Evolutionary conservation across 176 grass and related monocot species (phyloP).

Genomic region (Lolium perenne): DNA sequence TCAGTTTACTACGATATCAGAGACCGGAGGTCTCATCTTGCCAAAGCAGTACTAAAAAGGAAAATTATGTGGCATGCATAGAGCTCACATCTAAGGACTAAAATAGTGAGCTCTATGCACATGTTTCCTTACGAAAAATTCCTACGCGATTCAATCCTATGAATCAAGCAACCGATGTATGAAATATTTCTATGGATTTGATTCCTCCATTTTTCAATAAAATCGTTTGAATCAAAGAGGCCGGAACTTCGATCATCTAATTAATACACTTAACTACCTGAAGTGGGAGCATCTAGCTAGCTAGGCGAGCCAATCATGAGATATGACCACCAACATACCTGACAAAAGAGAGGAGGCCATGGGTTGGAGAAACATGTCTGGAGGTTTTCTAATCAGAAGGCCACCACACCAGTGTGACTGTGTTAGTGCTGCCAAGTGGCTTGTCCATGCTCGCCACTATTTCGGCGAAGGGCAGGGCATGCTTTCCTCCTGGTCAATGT

Average conservation of each 20-base stretch:
- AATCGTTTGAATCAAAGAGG: background rate
- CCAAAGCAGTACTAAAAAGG: no score
- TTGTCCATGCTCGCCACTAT: constrained; percentile 68
- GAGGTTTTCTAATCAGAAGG: background rate
- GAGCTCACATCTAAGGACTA: no score
- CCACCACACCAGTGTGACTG: background rate
- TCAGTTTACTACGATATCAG: no score
- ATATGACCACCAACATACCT: background rate
- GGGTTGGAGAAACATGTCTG: background rate
- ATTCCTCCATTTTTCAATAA: no score
- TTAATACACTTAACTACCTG: background rate
- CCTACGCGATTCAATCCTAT: no score
- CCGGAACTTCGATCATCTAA: background rate
- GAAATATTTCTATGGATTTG: background rate
- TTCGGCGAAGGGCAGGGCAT: background rate
- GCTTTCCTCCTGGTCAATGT: constrained; percentile 53
- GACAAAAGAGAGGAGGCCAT: background rate
- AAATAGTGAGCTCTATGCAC: no score
- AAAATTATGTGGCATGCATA: no score
- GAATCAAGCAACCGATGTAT: no score
- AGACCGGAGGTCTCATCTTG: no score
- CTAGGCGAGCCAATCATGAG: background rate
- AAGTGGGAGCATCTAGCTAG: constrained; percentile 8
- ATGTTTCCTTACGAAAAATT: no score
- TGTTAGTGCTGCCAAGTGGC: constrained; percentile 55